phyloP scores from a whole-genome alignment of 2,329 filamentous ascomycete species.

The Laburnicola sp. region DNA sequence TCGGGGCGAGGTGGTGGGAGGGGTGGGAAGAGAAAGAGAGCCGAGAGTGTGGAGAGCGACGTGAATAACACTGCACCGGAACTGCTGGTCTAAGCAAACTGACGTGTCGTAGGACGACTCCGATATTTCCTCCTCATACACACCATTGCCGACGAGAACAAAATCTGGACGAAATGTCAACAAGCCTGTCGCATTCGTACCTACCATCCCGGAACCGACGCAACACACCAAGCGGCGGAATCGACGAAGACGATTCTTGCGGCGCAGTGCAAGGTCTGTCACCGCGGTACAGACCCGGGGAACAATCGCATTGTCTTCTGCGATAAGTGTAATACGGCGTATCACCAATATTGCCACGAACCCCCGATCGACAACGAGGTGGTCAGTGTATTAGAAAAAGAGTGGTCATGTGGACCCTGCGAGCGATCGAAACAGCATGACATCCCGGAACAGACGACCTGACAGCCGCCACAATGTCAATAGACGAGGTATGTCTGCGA shows the following conservation, averaged over 20 bases:
- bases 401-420: slow-evolving; percentile 74
- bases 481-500: slow-evolving; percentile 46
- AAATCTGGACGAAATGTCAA: slow-evolving; percentile 75
- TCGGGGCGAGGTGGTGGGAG: slow-evolving; percentile 41
- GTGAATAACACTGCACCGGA: slow-evolving; percentile 25
- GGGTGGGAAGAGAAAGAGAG: slow-evolving; percentile 46
- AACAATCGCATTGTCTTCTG: slow-evolving; percentile 84
- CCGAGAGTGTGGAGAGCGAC: slow-evolving; percentile 43
- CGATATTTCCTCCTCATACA: slow-evolving; percentile 51
- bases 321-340: slow-evolving; percentile 76
- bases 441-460: slow-evolving; percentile 43
- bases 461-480: slow-evolving; percentile 45
- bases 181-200: slow-evolving; percentile 66
- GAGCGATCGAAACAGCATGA: slow-evolving; percentile 36
- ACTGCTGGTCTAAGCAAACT: slow-evolving; percentile 11
- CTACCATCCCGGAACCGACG: slow-evolving; percentile 56
- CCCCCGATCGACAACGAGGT: slow-evolving; percentile 72
- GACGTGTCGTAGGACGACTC: slow-evolving; percentile 40
- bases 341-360: slow-evolving; percentile 81
- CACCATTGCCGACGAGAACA: slow-evolving; percentile 65
- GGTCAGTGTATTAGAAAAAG: slow-evolving; percentile 65
- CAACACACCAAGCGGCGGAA: slow-evolving; percentile 58
- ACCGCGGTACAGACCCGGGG: slow-evolving; percentile 69
- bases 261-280: slow-evolving; percentile 71
- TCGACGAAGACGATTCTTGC: slow-evolving; percentile 56